phyloP scores from a whole-genome alignment of 2,329 filamentous ascomycete species.

The Leptographium galeiforme region DNA sequence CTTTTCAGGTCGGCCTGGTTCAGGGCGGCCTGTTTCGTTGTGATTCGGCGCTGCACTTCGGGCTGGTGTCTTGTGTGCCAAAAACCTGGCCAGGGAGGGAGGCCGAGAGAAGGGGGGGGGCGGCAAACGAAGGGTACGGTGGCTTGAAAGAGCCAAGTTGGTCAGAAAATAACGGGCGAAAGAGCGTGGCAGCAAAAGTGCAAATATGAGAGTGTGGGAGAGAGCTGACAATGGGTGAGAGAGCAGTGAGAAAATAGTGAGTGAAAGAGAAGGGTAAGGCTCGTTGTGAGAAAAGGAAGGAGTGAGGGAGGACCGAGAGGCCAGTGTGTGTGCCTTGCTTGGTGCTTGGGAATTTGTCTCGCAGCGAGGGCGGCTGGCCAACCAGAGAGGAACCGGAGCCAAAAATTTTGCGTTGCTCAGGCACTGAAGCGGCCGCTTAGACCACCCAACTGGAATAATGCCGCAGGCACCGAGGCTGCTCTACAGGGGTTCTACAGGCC shows the following conservation, averaged over 20 bases:
- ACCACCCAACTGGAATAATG: background rate
- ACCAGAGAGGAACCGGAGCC: slow-evolving; percentile 2
- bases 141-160: background rate
- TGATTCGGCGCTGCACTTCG: background rate
- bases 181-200: background rate
- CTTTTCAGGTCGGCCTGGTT: background rate
- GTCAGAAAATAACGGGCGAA: background rate
- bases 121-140: too few relatives aligned
- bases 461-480: background rate
- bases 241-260: background rate
- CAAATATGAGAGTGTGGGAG: background rate
- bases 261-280: background rate
- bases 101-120: background rate
- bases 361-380: slow-evolving; percentile 11
- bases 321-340: slow-evolving; percentile 5
- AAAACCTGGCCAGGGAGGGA: background rate
- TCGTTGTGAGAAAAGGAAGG: background rate
- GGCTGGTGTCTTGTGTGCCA: background rate
- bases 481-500: background rate
- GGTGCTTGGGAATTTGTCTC: background rate
- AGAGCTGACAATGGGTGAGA: background rate
- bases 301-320: background rate
- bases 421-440: background rate
- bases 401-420: background rate
- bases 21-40: background rate